phyloP scores from a whole-genome alignment of 345 rosid genomes.

The Aegle marmelos region DNA sequence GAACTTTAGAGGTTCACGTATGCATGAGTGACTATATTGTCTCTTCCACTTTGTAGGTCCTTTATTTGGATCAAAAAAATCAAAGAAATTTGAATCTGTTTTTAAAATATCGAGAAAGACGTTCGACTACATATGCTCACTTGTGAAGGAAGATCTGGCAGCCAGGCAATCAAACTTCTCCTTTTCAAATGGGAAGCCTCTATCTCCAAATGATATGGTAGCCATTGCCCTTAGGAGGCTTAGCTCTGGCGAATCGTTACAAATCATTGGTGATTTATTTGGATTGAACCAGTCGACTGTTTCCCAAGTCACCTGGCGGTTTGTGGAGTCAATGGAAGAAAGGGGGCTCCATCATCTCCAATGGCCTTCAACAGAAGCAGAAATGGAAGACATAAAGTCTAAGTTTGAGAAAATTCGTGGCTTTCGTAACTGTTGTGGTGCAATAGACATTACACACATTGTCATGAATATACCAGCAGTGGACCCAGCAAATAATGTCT shows the following conservation, averaged over 20 bases:
- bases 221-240: slow-evolving; percentile 77
- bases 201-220: slow-evolving; percentile 57
- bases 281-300: slow-evolving; percentile 72
- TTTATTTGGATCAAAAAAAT: slow-evolving; percentile 35
- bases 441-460: slow-evolving; percentile 60
- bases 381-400: slow-evolving; percentile 47
- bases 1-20: background rate
- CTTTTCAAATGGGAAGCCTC: slow-evolving; percentile 42
- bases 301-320: slow-evolving; percentile 77
- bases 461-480: slow-evolving; percentile 63
- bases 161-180: slow-evolving; percentile 51
- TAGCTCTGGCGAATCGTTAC: slow-evolving; percentile 73
- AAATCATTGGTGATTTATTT: slow-evolving; percentile 56
- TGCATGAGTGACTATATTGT: background rate
- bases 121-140: slow-evolving; percentile 65
- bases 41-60: slow-evolving; percentile 33
- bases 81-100: slow-evolving; percentile 57
- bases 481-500: slow-evolving; percentile 51
- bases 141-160: slow-evolving; percentile 58
- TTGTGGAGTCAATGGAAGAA: slow-evolving; percentile 78
- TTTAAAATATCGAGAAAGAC: slow-evolving; percentile 69
- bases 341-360: slow-evolving; percentile 56
- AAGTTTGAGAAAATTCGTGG: slow-evolving; percentile 64
- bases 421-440: slow-evolving; percentile 68
- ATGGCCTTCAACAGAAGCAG: slow-evolving; percentile 57